Evolutionary conservation across 1,284 basidiomycete species (phyloP).

Genomic region (Stereum hirsutum): DNA sequence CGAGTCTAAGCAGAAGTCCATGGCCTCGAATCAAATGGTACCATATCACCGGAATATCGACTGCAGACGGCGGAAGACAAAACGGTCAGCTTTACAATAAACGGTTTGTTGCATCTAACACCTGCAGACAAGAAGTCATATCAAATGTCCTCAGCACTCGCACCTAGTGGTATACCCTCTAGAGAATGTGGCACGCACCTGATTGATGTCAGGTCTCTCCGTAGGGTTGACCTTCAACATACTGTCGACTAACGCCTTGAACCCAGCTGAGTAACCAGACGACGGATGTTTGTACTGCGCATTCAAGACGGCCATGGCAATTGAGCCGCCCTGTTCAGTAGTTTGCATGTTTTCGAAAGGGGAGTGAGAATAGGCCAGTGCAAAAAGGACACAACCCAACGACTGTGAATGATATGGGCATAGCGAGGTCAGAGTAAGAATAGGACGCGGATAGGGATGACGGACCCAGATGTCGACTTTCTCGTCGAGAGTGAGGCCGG

Average conservation of each 20-base stretch:
- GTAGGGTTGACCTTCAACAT: constrained; percentile 78
- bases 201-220: constrained; percentile 76
- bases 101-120: constrained; percentile 60
- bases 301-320: constrained; percentile 91
- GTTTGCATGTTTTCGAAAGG: constrained; percentile 88
- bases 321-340: constrained; percentile 82
- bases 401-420: constrained; percentile 41
- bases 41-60: too few species aligned
- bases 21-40: too few species aligned
- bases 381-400: constrained; percentile 85
- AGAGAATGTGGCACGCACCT: too few species aligned
- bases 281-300: constrained; percentile 84
- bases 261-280: constrained; percentile 72
- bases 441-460: constrained; percentile 6
- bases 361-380: constrained; percentile 86
- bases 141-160: too few species aligned
- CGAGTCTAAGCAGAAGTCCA: too few species aligned
- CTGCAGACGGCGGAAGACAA: too few species aligned
- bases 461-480: constrained; percentile 94
- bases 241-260: constrained; percentile 74
- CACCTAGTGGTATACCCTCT: too few species aligned
- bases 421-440: neutral
- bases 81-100: constrained; percentile 40
- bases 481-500: constrained; percentile 79
- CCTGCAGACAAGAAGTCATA: too few species aligned